These are phyloP conservation scores for Blastocystis sp. DNA, from an alignment of 352 stramenopile species.

Conservation along the genomic window DNA sequence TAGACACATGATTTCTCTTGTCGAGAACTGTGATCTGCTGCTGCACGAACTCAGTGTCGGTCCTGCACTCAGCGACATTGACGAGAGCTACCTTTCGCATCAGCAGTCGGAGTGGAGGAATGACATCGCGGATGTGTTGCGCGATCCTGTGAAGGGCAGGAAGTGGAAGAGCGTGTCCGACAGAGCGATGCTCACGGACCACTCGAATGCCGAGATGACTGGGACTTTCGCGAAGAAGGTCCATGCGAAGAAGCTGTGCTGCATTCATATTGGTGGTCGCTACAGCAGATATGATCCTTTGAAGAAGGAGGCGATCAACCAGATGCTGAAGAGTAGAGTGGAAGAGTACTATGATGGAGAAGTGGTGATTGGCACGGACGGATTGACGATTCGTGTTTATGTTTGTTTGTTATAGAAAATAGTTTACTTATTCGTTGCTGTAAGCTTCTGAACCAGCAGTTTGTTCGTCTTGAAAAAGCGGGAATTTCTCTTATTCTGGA, in stretches of 20 bases:
- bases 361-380: neutral
- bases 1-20: constrained; percentile 13
- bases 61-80: neutral
- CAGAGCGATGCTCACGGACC: constrained; percentile 69
- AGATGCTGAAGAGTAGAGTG: neutral
- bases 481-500: constrained; percentile 48
- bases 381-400: neutral
- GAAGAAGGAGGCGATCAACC: neutral
- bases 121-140: neutral
- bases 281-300: constrained; percentile 45
- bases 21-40: constrained; percentile 45
- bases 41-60: constrained; percentile 49
- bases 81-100: neutral
- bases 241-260: constrained; percentile 70
- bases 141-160: neutral
- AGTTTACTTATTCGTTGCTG: neutral
- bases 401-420: neutral
- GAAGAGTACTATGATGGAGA: neutral
- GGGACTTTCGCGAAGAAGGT: constrained; percentile 71
- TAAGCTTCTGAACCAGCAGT: constrained; percentile 14
- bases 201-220: constrained; percentile 76
- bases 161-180: constrained; percentile 64
- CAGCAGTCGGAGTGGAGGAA: neutral
- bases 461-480: constrained; percentile 56
- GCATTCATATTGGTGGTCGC: constrained; percentile 77